Percentiles rank a stretch among this genome's conserved stretches.
phyloP scores from a whole-genome alignment of 164 flowering plant genomes.

The Dillenia turbinata region DNA sequence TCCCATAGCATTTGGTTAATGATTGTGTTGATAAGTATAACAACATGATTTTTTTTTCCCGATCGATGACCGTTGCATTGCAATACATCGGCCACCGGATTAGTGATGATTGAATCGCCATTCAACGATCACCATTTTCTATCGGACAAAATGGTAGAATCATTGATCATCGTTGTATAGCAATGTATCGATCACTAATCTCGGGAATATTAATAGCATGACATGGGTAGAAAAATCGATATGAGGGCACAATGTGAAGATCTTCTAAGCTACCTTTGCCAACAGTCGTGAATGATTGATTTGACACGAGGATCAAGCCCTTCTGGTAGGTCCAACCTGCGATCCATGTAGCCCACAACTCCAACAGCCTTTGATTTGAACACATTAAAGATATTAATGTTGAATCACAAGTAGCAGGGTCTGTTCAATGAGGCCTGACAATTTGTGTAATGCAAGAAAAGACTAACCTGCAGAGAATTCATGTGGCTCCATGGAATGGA shows the following conservation, averaged over 20 bases:
- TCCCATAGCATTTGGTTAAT: not conserved
- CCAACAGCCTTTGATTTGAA: conserved; percentile 59
- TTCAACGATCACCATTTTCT: no score
- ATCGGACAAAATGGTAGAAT: not conserved
- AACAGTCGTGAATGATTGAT: conserved; percentile 67
- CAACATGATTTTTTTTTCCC: no score
- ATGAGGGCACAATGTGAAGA: not conserved
- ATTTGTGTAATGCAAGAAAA: not conserved
- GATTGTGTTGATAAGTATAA: not conserved
- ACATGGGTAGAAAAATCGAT: no score
- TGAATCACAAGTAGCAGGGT: not conserved
- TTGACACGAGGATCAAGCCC: conserved; percentile 57
- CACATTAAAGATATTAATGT: not conserved
- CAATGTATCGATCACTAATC: not conserved
- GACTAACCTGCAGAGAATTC: conserved; percentile 61
- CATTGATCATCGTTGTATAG: not conserved
- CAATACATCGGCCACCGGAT: no score
- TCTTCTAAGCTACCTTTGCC: conserved; percentile 49
- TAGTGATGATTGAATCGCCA: no score
- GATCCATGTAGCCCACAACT: conserved; percentile 85
- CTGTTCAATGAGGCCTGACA: not conserved
- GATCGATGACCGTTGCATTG: no score
- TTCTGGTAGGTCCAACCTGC: conserved; percentile 78
- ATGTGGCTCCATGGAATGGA: conserved; percentile 73
- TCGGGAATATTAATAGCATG: no score